Evolutionary conservation across 306 rosid genomes (phyloP).

Genomic region (Fragaria vesca): DNA sequence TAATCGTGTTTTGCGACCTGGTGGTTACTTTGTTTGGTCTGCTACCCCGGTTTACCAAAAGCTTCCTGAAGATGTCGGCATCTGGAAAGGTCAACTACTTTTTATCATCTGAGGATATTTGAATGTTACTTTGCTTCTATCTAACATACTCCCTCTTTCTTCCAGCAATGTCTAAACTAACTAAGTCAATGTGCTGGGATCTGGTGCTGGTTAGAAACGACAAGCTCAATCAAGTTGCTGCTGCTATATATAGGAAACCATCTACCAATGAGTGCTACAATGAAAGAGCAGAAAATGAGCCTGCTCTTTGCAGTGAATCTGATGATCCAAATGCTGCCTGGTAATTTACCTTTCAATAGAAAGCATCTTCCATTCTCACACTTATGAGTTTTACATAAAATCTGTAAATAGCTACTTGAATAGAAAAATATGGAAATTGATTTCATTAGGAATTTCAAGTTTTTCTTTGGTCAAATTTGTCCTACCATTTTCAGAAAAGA

Average conservation of each 20-base stretch:
- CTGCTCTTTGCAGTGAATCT: slow-evolving; percentile 67
- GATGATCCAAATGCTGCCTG: slow-evolving; percentile 79
- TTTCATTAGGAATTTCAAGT: background rate
- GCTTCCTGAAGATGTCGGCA: slow-evolving; percentile 62
- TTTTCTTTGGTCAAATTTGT: background rate
- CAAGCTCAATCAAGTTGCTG: slow-evolving; percentile 64
- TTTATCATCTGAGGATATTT: slow-evolving; percentile 11
- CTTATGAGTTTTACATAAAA: background rate
- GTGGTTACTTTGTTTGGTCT: slow-evolving; percentile 93
- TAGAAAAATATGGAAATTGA: background rate
- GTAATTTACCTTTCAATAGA: slow-evolving; percentile 28
- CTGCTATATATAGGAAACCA: slow-evolving; percentile 81
- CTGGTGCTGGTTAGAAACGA: slow-evolving; percentile 56
- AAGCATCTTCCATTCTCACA: background rate
- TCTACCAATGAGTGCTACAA: slow-evolving; percentile 72
- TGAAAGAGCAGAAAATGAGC: slow-evolving; percentile 46
- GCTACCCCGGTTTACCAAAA: slow-evolving; percentile 89
- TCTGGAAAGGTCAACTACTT: slow-evolving; percentile 67
- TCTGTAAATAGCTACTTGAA: background rate
- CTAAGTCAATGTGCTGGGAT: slow-evolving; percentile 88
- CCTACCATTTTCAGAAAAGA: too few species aligned
- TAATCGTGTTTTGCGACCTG: slow-evolving; percentile 83
- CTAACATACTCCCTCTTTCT: slow-evolving; percentile 13
- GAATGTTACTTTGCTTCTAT: slow-evolving; percentile 14
- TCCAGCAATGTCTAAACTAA: slow-evolving; percentile 61